Conservation (phyloP, 345 rosid species). For the Geranium rotundifolium region DNA sequence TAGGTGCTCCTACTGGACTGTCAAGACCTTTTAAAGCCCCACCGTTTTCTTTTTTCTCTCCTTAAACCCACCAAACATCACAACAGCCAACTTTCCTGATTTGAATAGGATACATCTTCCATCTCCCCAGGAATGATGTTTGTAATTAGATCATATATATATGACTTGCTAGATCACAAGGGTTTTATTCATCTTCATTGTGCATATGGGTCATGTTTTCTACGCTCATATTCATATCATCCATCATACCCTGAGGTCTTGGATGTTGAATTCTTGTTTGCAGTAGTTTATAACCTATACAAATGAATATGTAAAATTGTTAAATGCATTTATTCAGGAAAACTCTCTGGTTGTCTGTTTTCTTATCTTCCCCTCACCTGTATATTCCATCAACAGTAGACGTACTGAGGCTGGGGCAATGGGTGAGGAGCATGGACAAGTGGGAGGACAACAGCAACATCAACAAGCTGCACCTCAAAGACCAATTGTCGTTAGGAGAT, state of each 20-base stretch:
- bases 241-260: background rate
- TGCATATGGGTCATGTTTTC: background rate
- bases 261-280: too few relatives aligned
- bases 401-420: conserved; percentile 28
- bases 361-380: conserved; percentile 4
- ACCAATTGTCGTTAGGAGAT: conserved; percentile 65
- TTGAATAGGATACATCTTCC: background rate
- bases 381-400: conserved; percentile 14
- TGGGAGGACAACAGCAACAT: conserved; percentile 30
- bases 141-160: background rate
- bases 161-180: background rate
- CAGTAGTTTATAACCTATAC: too few relatives aligned
- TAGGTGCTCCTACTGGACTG: background rate
- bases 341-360: background rate
- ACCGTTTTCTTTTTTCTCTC: background rate
- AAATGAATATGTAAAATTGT: background rate
- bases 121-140: background rate
- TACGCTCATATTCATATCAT: background rate
- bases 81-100: background rate
- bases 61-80: background rate
- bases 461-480: conserved; percentile 60
- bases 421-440: conserved; percentile 42
- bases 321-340: background rate
- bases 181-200: background rate
- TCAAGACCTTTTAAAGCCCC: background rate